These are phyloP conservation scores for Kazachstania martiniae DNA, from an alignment of 805 yeast species.

Conservation along the genomic window DNA sequence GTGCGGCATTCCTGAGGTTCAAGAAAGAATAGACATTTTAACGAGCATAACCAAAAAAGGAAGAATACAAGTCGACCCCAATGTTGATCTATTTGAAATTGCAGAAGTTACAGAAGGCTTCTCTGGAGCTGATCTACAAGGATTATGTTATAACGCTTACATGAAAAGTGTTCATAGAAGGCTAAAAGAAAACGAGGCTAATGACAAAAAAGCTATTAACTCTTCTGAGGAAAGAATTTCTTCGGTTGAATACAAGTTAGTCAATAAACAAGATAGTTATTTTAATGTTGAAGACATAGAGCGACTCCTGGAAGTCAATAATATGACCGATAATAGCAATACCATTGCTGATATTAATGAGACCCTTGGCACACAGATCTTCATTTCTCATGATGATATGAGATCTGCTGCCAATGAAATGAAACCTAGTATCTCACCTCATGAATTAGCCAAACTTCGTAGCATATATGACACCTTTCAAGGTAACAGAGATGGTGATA, in stretches of 20 bases:
- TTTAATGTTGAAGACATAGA: too few species aligned
- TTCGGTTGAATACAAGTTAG: too few species aligned
- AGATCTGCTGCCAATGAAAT: slow-evolving; percentile 72
- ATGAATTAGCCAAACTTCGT: slow-evolving; percentile 54
- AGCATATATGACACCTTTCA: slow-evolving; percentile 63
- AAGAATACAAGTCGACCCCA: slow-evolving; percentile 15
- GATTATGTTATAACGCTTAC: slow-evolving; percentile 83
- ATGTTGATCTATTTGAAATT: slow-evolving; percentile 35
- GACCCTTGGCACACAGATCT: too few species aligned
- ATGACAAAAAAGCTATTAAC: too few species aligned
- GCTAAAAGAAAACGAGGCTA: slow-evolving; percentile 31
- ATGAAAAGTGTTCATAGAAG: slow-evolving; percentile 71
- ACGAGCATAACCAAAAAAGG: slow-evolving; percentile 6
- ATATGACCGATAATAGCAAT: too few species aligned
- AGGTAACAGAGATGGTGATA: slow-evolving; percentile 69
- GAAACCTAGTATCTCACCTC: slow-evolving; percentile 75
- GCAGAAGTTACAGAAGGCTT: slow-evolving; percentile 61
- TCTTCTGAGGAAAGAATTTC: too few species aligned
- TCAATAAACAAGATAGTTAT: too few species aligned
- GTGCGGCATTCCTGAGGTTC: slow-evolving; percentile 72
- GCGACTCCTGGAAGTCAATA: too few species aligned
- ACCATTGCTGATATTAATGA: too few species aligned
- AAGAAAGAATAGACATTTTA: slow-evolving; percentile 67
- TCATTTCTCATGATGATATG: too few species aligned
- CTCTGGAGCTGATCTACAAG: slow-evolving; percentile 94